These are phyloP conservation scores for Colletotrichum costaricense DNA, from an alignment of 2,329 filamentous ascomycete genomes.

Conservation along the genomic window DNA sequence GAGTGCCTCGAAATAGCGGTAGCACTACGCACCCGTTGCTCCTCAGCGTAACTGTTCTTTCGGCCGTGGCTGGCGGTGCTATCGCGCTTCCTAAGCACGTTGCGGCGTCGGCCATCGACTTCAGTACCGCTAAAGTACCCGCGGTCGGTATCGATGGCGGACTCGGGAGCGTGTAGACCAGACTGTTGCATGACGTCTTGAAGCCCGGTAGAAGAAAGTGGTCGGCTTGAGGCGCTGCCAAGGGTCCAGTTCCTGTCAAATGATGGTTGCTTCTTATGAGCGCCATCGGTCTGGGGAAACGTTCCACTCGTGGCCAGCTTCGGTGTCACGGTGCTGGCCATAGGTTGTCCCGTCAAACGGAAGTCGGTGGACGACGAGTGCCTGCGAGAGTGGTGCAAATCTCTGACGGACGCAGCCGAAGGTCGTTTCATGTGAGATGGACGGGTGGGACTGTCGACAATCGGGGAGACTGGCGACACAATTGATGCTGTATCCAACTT, in stretches of 20 bases:
- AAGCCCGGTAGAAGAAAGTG: constrained; percentile 64
- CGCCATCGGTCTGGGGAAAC: constrained; percentile 51
- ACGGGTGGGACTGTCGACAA: constrained; percentile 60
- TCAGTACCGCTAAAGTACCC: constrained; percentile 96
- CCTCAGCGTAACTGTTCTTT: constrained; percentile 82
- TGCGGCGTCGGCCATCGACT: constrained; percentile 79
- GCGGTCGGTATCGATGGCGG: constrained; percentile 76
- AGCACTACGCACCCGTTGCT: constrained; percentile 74
- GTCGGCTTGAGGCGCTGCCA: constrained; percentile 60
- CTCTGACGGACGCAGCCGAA: constrained; percentile 84
- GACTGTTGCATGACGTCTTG: constrained; percentile 56
- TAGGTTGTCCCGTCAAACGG: constrained; percentile 54
- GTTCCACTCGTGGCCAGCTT: constrained; percentile 57
- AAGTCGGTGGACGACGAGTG: constrained; percentile 86
- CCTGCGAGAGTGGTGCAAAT: constrained; percentile 84
- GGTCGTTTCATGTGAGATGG: constrained; percentile 68
- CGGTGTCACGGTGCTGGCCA: constrained; percentile 48
- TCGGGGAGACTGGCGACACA: constrained; percentile 52
- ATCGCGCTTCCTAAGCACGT: constrained; percentile 83
- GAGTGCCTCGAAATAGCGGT: constrained; percentile 79
- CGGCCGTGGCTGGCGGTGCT: constrained; percentile 69
- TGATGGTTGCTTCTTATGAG: constrained; percentile 74
- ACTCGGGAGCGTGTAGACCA: constrained; percentile 55
- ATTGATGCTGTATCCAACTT: constrained; percentile 58
- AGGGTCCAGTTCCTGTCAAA: constrained; percentile 79